A percentile compares a stretch with the other conserved stretches of the same genome.
Conservation (phyloP, 2,329 filamentous ascomycete species). For the Lasiodiplodia gonubiensis region DNA sequence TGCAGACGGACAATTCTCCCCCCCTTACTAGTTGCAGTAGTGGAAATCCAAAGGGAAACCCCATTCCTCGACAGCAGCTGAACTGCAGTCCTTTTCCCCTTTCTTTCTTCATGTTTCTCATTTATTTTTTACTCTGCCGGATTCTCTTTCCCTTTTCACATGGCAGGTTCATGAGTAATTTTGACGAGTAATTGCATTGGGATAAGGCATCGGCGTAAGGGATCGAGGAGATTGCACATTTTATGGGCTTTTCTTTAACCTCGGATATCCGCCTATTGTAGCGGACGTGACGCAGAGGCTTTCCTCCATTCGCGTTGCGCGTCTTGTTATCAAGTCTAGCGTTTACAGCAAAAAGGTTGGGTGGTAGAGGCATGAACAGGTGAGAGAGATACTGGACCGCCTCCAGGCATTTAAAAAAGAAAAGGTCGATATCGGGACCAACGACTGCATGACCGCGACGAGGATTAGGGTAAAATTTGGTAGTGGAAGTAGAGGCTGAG, state of each 20-base stretch:
- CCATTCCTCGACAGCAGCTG: conserved; percentile 1
- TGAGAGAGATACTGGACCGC: neutral
- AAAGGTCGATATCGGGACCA: neutral
- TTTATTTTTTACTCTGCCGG: conserved; percentile 1
- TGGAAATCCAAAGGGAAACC: neutral
- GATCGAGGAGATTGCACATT: neutral
- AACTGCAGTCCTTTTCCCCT: neutral
- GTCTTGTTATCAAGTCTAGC: neutral
- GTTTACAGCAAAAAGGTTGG: neutral
- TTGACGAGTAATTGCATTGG: conserved; percentile 14
- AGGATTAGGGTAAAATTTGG: neutral
- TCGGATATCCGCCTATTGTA: neutral
- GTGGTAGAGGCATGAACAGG: neutral
- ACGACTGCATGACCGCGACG: neutral
- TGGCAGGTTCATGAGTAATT: neutral
- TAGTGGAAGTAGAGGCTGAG: neutral
- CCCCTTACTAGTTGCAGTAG: neutral
- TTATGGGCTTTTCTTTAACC: neutral
- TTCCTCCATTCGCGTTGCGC: neutral
- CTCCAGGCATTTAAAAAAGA: neutral
- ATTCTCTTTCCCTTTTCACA: neutral
- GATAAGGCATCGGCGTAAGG: conserved; percentile 12
- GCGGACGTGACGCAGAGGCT: neutral
- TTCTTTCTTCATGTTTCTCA: neutral
- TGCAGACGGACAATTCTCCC: neutral